These are phyloP conservation scores for Penicillium sp. DNA, from an alignment of 2,329 filamentous ascomycete species.

Conservation along the genomic window DNA sequence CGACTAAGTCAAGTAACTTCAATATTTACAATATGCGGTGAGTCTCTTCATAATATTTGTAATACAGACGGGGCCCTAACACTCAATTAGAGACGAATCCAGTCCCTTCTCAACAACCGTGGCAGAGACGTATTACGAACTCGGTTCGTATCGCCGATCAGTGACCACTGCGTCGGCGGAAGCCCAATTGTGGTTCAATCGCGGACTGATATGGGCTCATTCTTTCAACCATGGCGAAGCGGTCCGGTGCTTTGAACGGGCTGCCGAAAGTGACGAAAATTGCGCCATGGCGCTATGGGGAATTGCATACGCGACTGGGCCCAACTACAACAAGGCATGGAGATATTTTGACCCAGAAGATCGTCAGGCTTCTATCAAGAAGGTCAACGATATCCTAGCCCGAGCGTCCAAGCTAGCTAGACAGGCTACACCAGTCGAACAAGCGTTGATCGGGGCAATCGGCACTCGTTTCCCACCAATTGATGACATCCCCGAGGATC, in stretches of 20 bases:
- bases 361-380: constrained; percentile 41
- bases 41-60: neutral
- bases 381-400: constrained; percentile 39
- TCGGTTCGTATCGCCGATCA: constrained; percentile 28
- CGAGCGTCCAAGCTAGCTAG: constrained; percentile 36
- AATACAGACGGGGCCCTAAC: neutral
- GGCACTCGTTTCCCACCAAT: constrained; percentile 51
- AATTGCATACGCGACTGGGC: constrained; percentile 57
- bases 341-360: constrained; percentile 59
- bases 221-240: constrained; percentile 34
- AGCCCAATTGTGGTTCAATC: constrained; percentile 32
- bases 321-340: constrained; percentile 76
- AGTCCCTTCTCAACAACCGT: neutral
- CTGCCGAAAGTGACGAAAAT: constrained; percentile 20
- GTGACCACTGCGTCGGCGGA: constrained; percentile 22
- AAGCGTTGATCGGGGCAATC: constrained; percentile 58
- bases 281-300: constrained; percentile 35
- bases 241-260: constrained; percentile 25
- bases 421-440: constrained; percentile 48
- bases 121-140: constrained; percentile 5
- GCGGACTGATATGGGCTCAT: constrained; percentile 31
- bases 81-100: neutral
- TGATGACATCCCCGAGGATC: constrained; percentile 43
- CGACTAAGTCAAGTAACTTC: too few relatives aligned
- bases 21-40: neutral